Base-by-base conservation (phyloP, 306 rosid species). In the Casuarina glauca region DNA sequence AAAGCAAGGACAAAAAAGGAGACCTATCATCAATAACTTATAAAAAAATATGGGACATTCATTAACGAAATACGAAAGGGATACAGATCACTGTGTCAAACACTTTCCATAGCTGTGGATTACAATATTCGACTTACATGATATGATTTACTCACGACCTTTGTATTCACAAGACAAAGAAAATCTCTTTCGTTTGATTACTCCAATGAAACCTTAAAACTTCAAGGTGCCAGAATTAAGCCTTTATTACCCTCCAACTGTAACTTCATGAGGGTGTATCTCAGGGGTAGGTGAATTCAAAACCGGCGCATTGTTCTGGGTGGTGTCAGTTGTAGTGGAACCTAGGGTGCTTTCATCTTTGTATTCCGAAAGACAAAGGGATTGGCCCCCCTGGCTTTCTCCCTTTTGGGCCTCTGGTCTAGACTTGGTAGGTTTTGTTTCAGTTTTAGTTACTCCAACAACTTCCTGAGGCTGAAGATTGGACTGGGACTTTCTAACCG, bases 181-280 rank as follows among this genome's bases (percentile, higher is more conserved):
- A 42, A 74, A 67, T 48, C 16, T 60, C 17, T 32, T 32, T 20
- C 10, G 26, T 39, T 6, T n/a, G 62, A 70, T 60, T 77, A 72
- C 75, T 71, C 57, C 5, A 74, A 82, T 67, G 73, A 36, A 70
- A 45, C 60, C 4, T 46, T 46, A n/a, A 75, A 39, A 84, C 74
- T 54, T 81, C 74, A 63, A 58, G 53, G 53, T 39, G 42, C 72
- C 26, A 55, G 41, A 64, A 60, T n/a, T 54, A 36, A 35, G 81
- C 68, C 82, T 66, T 86, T 84, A 90, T 86, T 84, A 90, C 82
- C 86, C 81, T 84, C 95, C 89, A 76, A 87, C 88, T 15, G 89
- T 2, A 76, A 88, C 96, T 85, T 92, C 96, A 69, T 80, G 85
- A 26, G 92, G 76, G 79, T 81, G 83, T 77, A 86, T 83, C 76